Evolutionary conservation across 768 basidiomycete genomes (phyloP).

Genomic region (Udeniomyces megalosporus): DNA sequence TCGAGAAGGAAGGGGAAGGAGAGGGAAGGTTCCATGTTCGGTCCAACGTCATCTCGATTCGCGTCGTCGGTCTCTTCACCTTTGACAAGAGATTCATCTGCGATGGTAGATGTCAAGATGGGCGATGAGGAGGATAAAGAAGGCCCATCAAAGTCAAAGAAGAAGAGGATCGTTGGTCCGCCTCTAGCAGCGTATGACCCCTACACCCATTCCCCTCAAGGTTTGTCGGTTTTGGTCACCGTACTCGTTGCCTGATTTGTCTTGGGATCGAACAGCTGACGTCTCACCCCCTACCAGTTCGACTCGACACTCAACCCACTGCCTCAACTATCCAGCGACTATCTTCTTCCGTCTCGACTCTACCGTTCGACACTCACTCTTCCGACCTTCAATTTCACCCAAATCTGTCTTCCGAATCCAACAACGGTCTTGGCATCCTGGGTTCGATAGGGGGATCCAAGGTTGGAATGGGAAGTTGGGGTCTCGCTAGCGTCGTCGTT

Average conservation of each 20-base stretch:
- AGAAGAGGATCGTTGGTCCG: conserved; percentile 21
- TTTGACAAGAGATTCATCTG: too few species aligned
- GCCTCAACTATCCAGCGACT: conserved; percentile 44
- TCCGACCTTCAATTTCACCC: neutral
- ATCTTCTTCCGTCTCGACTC: conserved; percentile 33
- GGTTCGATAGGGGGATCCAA: conserved; percentile 52
- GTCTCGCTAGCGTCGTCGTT: conserved; percentile 56
- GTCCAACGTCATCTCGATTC: neutral
- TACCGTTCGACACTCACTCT: neutral
- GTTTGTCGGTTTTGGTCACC: too few species aligned
- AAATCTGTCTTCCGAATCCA: neutral
- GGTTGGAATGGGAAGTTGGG: conserved; percentile 66
- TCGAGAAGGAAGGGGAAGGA: conserved; percentile 4
- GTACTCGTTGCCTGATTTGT: too few species aligned
- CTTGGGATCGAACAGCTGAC: too few species aligned
- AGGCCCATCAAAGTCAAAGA: neutral
- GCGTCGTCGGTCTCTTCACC: neutral
- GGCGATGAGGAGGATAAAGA: neutral
- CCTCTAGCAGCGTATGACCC: conserved; percentile 67
- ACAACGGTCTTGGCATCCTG: conserved; percentile 23
- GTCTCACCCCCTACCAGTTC: neutral
- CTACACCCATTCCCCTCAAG: conserved; percentile 52
- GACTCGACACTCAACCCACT: conserved; percentile 47
- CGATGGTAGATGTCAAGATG: too few species aligned
- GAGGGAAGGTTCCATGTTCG: neutral